phyloP scores from a whole-genome alignment of 2,329 filamentous ascomycete genomes.

The Penicillium concentricum region DNA sequence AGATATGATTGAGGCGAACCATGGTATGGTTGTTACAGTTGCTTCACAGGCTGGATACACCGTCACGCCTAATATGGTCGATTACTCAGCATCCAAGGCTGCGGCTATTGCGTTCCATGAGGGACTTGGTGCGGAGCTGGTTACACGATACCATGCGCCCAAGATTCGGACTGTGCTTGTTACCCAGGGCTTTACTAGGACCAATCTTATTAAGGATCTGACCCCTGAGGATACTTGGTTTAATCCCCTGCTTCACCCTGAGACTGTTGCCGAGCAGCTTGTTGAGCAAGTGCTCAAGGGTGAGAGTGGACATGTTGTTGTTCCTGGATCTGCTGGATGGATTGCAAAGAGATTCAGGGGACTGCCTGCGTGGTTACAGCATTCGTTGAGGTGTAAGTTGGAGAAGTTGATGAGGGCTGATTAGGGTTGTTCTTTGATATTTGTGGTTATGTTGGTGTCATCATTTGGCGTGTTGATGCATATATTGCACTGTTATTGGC shows the following conservation, averaged over 20 bases:
- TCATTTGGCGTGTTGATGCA: not conserved
- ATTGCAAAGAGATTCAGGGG: conserved; percentile 44
- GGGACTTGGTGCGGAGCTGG: conserved; percentile 59
- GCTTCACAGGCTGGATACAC: conserved; percentile 64
- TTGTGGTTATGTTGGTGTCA: not conserved
- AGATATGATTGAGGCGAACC: conserved; percentile 60
- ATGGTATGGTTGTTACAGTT: conserved; percentile 72
- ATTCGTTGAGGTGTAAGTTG: conserved; percentile 47
- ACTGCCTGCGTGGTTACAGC: conserved; percentile 64
- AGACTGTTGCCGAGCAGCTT: conserved; percentile 64
- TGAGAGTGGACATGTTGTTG: conserved; percentile 56
- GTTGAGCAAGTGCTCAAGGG: conserved; percentile 60
- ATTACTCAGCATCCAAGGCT: conserved; percentile 67
- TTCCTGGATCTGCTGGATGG: conserved; percentile 52
- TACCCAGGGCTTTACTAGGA: conserved; percentile 63
- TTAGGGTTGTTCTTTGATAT: not conserved
- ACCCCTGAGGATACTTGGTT: conserved; percentile 52
- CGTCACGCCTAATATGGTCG: conserved; percentile 62
- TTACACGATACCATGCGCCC: conserved; percentile 60
- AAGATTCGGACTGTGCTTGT: conserved; percentile 64
- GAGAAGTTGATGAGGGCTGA: conserved; percentile 29
- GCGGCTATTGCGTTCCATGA: conserved; percentile 68
- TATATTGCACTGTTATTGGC: not conserved
- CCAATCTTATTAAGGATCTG: conserved; percentile 59
- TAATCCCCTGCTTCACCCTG: conserved; percentile 56